Evolutionary conservation across 2,329 filamentous ascomycete genomes (phyloP), one percentile per base, ranked within the genome.

Genomic region (Ilyonectria destructans): DNA sequence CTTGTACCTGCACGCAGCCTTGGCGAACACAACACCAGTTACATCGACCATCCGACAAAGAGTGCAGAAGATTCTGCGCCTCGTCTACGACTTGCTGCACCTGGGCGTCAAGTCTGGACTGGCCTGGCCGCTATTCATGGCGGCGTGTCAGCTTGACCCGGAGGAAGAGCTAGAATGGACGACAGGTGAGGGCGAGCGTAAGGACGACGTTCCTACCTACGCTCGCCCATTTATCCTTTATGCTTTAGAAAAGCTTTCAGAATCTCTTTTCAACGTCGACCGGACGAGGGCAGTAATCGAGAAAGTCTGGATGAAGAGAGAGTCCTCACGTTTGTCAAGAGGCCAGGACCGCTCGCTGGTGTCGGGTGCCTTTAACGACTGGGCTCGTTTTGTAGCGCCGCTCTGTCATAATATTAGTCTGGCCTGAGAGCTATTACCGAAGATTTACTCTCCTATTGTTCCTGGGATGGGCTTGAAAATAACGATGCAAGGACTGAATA

Each of bases 271-370:
- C 1, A 86, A 86, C 52, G 79, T 86, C 7, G 78, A 81, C 10
- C 80, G 83, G 21, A 85, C 83, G 8, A 77, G 82, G 12, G 80
- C 82, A 0, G 85, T 86, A 4, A 84, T 86, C 58, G 78, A 81
- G 10, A 85, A 83, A 51, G 80, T 86, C 12, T 86, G 85, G 85
- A 80, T 82, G 62, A 80, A 80, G 49, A 54, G 51, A 15, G 51
- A 54, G n/a, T 54, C 51, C 7, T 31, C 51, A 23, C 29, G 51
- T 5, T 54, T 54, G 51, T 13, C 31, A 19, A 23, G 12, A 8
- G 9, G 9, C 6, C 78, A 85, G 23, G 84, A 86, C 23, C 54
- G 78, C 2, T 48, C 71, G 13, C 49, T 71, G 2, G 45, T 70
- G 4, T 13, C 60, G 6, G 9, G 29, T 0, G 62, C 61, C 4